A percentile compares a stretch with the other conserved stretches of the same genome.
These are phyloP conservation scores for Colletotrichum eleusines DNA, from an alignment of 2,329 filamentous ascomycete genomes.

Conservation along the genomic window DNA sequence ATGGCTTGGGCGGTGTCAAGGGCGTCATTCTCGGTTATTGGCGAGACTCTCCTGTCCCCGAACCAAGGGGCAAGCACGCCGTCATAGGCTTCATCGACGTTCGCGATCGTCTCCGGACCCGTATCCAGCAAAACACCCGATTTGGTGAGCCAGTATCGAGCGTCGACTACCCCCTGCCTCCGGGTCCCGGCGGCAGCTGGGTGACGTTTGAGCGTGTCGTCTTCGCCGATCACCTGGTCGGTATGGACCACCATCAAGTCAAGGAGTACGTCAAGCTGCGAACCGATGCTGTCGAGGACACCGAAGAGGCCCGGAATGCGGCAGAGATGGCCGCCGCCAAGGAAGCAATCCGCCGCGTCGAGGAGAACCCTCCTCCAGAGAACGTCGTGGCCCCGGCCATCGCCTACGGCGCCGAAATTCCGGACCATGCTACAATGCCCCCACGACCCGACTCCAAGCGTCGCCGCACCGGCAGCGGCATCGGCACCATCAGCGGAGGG, in stretches of 20 bases:
- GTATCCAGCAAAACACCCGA: slow-evolving; percentile 65
- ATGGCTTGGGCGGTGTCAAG: slow-evolving; percentile 53
- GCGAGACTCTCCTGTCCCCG: slow-evolving; percentile 67
- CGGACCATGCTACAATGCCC: slow-evolving; percentile 55
- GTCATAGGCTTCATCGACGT: slow-evolving; percentile 74
- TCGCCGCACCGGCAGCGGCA: slow-evolving; percentile 57
- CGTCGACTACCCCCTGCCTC: slow-evolving; percentile 60
- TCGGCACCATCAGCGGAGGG: slow-evolving; percentile 50
- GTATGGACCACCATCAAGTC: slow-evolving; percentile 67
- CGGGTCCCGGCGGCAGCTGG: slow-evolving; percentile 73
- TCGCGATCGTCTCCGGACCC: slow-evolving; percentile 70
- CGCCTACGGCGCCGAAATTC: slow-evolving; percentile 64
- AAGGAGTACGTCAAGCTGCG: slow-evolving; percentile 73
- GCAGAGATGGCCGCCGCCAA: slow-evolving; percentile 59
- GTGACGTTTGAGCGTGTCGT: slow-evolving; percentile 72
- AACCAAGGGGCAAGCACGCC: slow-evolving; percentile 64
- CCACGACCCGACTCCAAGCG: slow-evolving; percentile 59
- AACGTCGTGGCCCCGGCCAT: slow-evolving; percentile 58
- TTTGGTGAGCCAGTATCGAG: slow-evolving; percentile 58
- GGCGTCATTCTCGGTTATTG: slow-evolving; percentile 69
- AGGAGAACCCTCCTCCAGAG: slow-evolving; percentile 58
- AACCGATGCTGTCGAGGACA: slow-evolving; percentile 53
- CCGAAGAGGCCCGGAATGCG: slow-evolving; percentile 53
- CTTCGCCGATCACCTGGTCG: slow-evolving; percentile 68
- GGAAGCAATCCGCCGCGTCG: slow-evolving; percentile 60